Base-by-base conservation (phyloP, 169 alveolate genomes). In the Toxoplasma gondii region DNA sequence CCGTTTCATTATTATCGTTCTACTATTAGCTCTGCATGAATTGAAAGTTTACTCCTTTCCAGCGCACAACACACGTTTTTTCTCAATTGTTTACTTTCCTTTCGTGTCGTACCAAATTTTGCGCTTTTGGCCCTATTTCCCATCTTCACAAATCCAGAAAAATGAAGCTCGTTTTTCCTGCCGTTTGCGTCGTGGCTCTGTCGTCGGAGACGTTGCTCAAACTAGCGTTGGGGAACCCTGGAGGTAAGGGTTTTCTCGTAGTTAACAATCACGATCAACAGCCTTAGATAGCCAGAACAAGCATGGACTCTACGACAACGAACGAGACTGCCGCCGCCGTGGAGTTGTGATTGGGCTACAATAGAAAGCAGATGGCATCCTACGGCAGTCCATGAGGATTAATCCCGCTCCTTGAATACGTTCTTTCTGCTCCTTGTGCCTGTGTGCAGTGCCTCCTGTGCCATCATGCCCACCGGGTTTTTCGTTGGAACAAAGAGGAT, bases 401-500 rank as follows among this genome's bases (percentile, higher is more conserved):
- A 49, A 49, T 12, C 58, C 22, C 12, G 58, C 58, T 12, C 12
- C 58, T 7, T 7, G 58, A 49, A 49, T 12, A 49, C 58, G 12
- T 12, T 7, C 16, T n/a, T 31, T 78, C 45, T 78, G 39, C 44
- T 36, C 9, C 22, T 31, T 78, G 39, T n/a, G 24, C 19, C 39
- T 78, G 86, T 78, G 4, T 24, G 16, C 90, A 82, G 90, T 43
- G 19, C 90, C 54, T 9, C 90, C 90, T 29, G 90, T 43, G 36
- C 90, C 90, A 17, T 82, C 90, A 9, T 82, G 90, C 36, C 90
- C 90, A 39, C 90, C 90, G 1, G 90, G 90, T 31, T 82, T 82
- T 36, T 9, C 90, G 19, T 44, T 82, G 69, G 90, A 82, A 36
- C 64, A 12, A 7, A 22, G 90, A 27, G 90, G 90, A 1, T 82